These are phyloP conservation scores for Oenanthe javanica DNA, from an alignment of 140 eudicot species.

Conservation along the genomic window DNA sequence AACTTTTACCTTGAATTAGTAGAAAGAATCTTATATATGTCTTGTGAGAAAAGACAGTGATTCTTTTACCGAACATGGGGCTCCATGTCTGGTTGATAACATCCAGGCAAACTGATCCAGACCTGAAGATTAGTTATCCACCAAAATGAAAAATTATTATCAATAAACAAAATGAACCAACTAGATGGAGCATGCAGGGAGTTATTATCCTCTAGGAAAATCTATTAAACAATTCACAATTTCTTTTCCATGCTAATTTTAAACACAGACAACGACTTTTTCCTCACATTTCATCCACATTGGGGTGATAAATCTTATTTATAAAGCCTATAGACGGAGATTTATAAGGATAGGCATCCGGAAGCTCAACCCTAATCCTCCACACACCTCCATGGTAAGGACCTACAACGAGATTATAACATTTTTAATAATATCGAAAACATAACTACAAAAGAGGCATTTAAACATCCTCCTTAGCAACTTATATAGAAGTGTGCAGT, in stretches of 20 bases:
- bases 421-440: neutral
- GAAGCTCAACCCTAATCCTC: conserved; percentile 48
- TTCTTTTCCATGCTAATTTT: neutral
- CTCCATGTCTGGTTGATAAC: conserved; percentile 43
- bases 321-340: conserved; percentile 42
- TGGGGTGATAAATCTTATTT: conserved; percentile 44
- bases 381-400: conserved; percentile 45
- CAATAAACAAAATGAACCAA: neutral
- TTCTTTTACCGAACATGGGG: conserved; percentile 38
- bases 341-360: conserved; percentile 46
- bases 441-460: neutral
- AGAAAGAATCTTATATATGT: neutral
- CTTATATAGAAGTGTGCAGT: neutral
- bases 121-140: conserved; percentile 21
- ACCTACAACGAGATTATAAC: conserved; percentile 18
- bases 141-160: conserved; percentile 3
- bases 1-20: neutral
- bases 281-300: conserved; percentile 36
- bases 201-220: neutral
- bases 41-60: neutral
- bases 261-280: neutral
- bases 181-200: neutral
- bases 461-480: neutral
- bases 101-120: conserved; percentile 41
- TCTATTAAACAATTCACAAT: neutral